These are phyloP conservation scores for Rhizomucor pusillus DNA, from an alignment of 371 early-diverging fungal species.

Conservation along the genomic window DNA sequence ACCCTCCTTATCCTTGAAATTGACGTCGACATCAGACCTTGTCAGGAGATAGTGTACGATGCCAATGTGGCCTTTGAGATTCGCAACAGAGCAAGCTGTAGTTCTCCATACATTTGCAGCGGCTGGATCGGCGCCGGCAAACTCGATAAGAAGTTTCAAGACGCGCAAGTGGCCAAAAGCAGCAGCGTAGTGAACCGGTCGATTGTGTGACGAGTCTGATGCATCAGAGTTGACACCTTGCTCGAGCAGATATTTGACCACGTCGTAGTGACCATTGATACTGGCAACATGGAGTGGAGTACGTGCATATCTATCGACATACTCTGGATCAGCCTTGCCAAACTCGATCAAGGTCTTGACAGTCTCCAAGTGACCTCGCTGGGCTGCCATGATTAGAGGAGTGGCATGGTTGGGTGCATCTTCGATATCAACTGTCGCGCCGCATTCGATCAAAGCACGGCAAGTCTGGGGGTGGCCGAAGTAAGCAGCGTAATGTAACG, in stretches of 20 bases:
- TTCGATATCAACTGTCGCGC: conserved; percentile 39
- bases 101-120: conserved; percentile 54
- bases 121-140: conserved; percentile 45
- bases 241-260: conserved; percentile 36
- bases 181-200: conserved; percentile 56
- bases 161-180: conserved; percentile 51
- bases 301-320: conserved; percentile 44
- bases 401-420: conserved; percentile 46
- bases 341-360: conserved; percentile 43
- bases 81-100: conserved; percentile 57
- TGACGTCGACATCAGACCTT: conserved; percentile 31
- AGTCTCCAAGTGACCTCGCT: conserved; percentile 47
- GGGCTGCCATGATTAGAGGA: conserved; percentile 47
- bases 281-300: conserved; percentile 51
- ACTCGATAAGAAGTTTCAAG: conserved; percentile 40
- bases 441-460: conserved; percentile 36
- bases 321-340: conserved; percentile 45
- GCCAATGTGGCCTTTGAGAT: conserved; percentile 55
- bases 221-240: conserved; percentile 48
- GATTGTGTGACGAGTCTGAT: conserved; percentile 50
- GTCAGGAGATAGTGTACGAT: conserved; percentile 50
- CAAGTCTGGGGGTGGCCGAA: conserved; percentile 52
- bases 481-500: conserved; percentile 58
- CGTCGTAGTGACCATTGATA: conserved; percentile 46
- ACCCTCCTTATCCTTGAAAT: conserved; percentile 51